A percentile compares a stretch with the other conserved stretches of the same genome.
Evolutionary conservation across 2,329 filamentous ascomycete genomes (phyloP).

Genomic region (Colletotrichum shisoi): DNA sequence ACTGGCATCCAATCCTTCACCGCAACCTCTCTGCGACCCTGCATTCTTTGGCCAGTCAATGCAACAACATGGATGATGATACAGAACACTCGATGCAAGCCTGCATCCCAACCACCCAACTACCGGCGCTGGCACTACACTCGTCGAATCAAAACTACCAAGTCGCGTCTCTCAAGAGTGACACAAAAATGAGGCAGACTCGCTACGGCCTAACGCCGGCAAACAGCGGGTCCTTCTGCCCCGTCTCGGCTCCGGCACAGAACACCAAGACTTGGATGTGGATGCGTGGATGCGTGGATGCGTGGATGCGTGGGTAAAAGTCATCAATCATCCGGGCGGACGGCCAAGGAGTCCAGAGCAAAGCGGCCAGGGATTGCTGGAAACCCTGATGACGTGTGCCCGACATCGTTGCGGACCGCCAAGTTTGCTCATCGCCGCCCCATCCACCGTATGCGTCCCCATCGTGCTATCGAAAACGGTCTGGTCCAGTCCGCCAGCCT

Average conservation of each 20-base stretch:
- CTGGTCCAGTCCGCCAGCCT: slow-evolving; percentile 6
- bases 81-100: not conserved
- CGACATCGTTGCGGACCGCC: not conserved
- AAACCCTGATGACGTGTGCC: slow-evolving; percentile 32
- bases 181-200: not conserved
- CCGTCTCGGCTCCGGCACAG: slow-evolving; percentile 32
- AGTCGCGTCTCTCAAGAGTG: too few relatives aligned
- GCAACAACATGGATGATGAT: slow-evolving; percentile 22
- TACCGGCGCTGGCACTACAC: slow-evolving; percentile 21
- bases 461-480: not conserved
- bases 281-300: not conserved
- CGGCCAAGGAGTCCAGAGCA: slow-evolving; percentile 2
- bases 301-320: not conserved
- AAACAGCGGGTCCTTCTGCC: slow-evolving; percentile 24
- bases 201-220: slow-evolving; percentile 23
- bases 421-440: not conserved
- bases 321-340: not conserved
- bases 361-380: not conserved
- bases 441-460: not conserved
- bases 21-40: slow-evolving; percentile 28
- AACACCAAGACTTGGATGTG: not conserved
- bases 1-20: slow-evolving; percentile 23
- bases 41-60: slow-evolving; percentile 21
- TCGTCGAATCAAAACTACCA: not conserved
- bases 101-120: slow-evolving; percentile 8